These are phyloP conservation scores for Ascosphaera pollenicola DNA, from an alignment of 2,329 filamentous ascomycete species.

Conservation along the genomic window DNA sequence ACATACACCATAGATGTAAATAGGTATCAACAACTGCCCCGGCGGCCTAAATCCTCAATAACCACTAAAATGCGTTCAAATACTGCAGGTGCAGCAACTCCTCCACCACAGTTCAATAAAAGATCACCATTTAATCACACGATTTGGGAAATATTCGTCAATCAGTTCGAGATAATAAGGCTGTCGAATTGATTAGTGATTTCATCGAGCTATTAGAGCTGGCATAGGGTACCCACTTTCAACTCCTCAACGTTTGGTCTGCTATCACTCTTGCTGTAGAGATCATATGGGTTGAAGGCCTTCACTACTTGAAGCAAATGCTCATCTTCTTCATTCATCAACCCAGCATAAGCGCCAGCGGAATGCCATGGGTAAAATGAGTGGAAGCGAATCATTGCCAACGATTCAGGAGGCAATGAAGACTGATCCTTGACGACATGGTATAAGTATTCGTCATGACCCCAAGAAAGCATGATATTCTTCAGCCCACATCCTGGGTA, in stretches of 20 bases:
- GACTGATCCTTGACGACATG: constrained; percentile 68
- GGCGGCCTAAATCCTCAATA: not conserved
- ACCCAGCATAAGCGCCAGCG: constrained; percentile 53
- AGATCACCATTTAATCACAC: constrained; percentile 46
- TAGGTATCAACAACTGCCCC: too few species aligned
- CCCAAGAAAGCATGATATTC: constrained; percentile 77
- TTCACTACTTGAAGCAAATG: constrained; percentile 60
- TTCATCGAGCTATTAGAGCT: not conserved
- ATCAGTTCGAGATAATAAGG: constrained; percentile 56
- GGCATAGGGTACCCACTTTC: constrained; percentile 29
- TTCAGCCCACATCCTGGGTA: constrained; percentile 55
- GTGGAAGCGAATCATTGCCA: constrained; percentile 87
- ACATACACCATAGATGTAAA: too few species aligned
- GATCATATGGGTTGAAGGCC: constrained; percentile 77
- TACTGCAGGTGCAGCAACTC: too few species aligned
- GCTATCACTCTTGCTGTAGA: constrained; percentile 80
- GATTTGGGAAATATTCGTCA: constrained; percentile 49
- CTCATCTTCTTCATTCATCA: constrained; percentile 67
- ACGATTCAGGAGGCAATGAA: constrained; percentile 53
- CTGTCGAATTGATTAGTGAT: constrained; percentile 14
- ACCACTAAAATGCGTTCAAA: too few species aligned
- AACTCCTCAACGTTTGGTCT: constrained; percentile 54
- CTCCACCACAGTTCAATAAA: too few species aligned
- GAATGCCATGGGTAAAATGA: constrained; percentile 85
- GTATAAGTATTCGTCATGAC: constrained; percentile 36